phyloP scores from a whole-genome alignment of 2,329 filamentous ascomycete genomes.

The Cercospora sp. region DNA sequence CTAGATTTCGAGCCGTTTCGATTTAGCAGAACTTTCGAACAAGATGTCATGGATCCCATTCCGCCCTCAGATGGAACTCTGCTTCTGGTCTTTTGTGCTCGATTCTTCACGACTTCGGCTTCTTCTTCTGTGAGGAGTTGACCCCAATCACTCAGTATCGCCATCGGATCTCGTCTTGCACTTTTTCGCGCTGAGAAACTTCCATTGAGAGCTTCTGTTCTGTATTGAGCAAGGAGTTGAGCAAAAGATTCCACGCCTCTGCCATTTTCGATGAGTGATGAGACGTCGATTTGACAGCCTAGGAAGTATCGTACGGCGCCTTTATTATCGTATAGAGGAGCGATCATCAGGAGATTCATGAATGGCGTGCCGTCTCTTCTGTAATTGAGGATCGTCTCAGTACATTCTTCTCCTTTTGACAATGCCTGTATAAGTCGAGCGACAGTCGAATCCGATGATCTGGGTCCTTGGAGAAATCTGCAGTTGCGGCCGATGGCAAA shows the following conservation, averaged over 20 bases:
- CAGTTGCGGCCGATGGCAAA: constrained; percentile 49
- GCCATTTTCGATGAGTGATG: constrained; percentile 41
- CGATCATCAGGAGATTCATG: constrained; percentile 45
- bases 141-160: constrained; percentile 35
- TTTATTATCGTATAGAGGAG: constrained; percentile 46
- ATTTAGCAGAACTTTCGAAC: not conserved
- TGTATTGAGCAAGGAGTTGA: constrained; percentile 38
- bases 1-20: constrained; percentile 11
- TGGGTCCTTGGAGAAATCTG: constrained; percentile 48
- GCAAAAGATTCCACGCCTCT: constrained; percentile 42
- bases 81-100: not conserved
- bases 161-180: constrained; percentile 29
- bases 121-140: constrained; percentile 39
- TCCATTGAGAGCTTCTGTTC: constrained; percentile 24
- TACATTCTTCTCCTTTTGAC: constrained; percentile 44
- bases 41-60: constrained; percentile 5
- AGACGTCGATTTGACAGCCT: constrained; percentile 45
- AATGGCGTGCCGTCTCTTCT: constrained; percentile 45
- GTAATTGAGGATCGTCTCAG: constrained; percentile 49
- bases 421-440: constrained; percentile 42
- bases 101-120: constrained; percentile 35
- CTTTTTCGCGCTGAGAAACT: constrained; percentile 18
- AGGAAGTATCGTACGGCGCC: constrained; percentile 45
- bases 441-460: constrained; percentile 40
- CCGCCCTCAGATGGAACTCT: not conserved